Conservation (phyloP, 345 rosid genomes). For the Gynandropsis gynandra region DNA sequence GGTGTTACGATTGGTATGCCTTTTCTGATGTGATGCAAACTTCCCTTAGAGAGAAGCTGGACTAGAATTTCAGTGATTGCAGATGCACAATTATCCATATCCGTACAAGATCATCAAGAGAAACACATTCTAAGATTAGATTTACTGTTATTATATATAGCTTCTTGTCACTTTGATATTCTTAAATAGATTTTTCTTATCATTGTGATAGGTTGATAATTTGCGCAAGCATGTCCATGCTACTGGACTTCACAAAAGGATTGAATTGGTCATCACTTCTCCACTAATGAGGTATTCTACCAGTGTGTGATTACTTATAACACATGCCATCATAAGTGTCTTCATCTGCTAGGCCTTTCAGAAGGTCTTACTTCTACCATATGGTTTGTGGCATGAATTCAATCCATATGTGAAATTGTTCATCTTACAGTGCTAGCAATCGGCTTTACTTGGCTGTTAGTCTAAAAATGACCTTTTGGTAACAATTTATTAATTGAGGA, state of each 20-base stretch:
- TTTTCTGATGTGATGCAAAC: no score
- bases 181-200: background rate
- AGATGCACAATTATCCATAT: no score
- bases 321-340: background rate
- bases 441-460: background rate
- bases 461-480: background rate
- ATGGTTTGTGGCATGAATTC: background rate
- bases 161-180: no score
- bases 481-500: background rate
- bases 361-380: background rate
- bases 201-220: conserved; percentile 57
- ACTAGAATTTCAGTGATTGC: no score
- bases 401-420: background rate
- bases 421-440: background rate
- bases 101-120: no score
- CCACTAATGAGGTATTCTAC: conserved; percentile 70
- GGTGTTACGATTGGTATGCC: no score
- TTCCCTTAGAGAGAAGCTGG: no score
- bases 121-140: no score
- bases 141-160: no score
- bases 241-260: conserved; percentile 62
- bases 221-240: conserved; percentile 80
- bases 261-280: conserved; percentile 75
- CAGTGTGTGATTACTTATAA: background rate
- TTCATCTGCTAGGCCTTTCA: no score